Evolutionary conservation across 306 rosid genomes (phyloP), one percentile per base, ranked within the genome.

Genomic region (Pyrus pyrifolia): DNA sequence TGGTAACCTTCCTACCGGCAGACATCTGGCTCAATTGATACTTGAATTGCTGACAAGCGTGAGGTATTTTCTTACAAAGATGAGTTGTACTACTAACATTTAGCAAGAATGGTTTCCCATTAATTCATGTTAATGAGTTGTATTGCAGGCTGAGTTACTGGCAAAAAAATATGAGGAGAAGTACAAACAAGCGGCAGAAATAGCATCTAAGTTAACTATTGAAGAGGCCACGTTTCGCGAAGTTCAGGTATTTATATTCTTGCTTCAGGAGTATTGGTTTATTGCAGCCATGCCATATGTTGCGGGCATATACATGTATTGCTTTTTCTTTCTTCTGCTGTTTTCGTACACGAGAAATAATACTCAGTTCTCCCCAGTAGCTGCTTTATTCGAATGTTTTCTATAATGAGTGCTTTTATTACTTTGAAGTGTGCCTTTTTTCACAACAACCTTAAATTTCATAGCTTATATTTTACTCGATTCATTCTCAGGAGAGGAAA

Each of bases 181-280:
- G 71, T 92, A 92, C 87, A 95, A 90, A 84, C 97, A 95, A 84
- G 97, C 89, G 80, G 92, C 90, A 72, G 97, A 92, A 79, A 87
- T 89, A 82, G 95, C 96, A 65, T 95, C 98, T 19, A 95, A 92
- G 67, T 81, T 95, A 84, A 88, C 93, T 38, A 78, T 95, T 61
- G 98, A 95, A 87, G 97, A 95, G 78, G 96, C 98, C 70, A 86
- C 86, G 31, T 88, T 90, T 77, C 92, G 91, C 12, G 97, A 94
- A 77, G 83, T 92, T 86, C 97, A 94, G 97, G 98, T 94, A 86
- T 72, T 57, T 61, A 31, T 67, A 64, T 74, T 79, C 25, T 40
- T 46, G 67, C 44, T 23, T 70, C 72, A 71, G 73, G 72, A 68
- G 19, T 4, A 27, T 2, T 63, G 68, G 5, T 60, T 60, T 4